Evolutionary conservation across 1,284 basidiomycete genomes (phyloP).

Genomic region (Polyporus tsugae): DNA sequence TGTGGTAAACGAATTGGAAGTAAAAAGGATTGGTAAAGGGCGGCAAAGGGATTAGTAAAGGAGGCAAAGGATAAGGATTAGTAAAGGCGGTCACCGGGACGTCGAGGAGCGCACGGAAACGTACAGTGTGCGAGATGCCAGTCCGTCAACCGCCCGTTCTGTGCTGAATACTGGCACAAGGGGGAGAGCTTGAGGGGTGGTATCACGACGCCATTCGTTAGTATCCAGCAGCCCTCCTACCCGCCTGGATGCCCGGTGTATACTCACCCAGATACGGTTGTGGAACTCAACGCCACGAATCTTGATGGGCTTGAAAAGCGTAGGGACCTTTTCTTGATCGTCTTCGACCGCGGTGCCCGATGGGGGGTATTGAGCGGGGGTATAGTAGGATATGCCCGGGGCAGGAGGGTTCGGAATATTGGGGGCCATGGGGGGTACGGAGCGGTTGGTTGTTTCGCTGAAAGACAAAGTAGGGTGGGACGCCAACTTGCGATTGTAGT

Average conservation of each 20-base stretch:
- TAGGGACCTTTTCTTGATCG: constrained; percentile 50
- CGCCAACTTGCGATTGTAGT: background rate
- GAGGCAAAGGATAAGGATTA: background rate
- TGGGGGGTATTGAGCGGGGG: constrained; percentile 59
- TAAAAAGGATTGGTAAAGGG: background rate
- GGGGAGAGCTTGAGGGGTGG: constrained; percentile 53
- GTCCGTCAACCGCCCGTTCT: constrained; percentile 72
- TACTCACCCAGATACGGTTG: constrained; percentile 66
- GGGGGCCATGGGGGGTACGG: background rate
- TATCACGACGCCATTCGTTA: background rate
- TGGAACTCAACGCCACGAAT: constrained; percentile 71
- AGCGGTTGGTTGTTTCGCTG: background rate
- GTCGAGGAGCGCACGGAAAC: constrained; percentile 32
- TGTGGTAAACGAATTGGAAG: constrained; percentile 15
- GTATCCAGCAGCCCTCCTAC: background rate
- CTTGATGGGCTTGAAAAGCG: constrained; percentile 70
- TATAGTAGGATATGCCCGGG: constrained; percentile 54
- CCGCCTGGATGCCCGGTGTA: background rate
- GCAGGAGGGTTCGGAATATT: constrained; percentile 33
- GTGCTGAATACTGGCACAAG: constrained; percentile 78
- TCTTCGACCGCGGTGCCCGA: constrained; percentile 56
- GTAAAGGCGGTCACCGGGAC: constrained; percentile 1
- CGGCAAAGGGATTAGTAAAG: background rate
- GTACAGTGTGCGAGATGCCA: constrained; percentile 80
- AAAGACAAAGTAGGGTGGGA: background rate